These are phyloP conservation scores for Rhizopogon roseolus DNA, from an alignment of 768 basidiomycete species.

Conservation along the genomic window DNA sequence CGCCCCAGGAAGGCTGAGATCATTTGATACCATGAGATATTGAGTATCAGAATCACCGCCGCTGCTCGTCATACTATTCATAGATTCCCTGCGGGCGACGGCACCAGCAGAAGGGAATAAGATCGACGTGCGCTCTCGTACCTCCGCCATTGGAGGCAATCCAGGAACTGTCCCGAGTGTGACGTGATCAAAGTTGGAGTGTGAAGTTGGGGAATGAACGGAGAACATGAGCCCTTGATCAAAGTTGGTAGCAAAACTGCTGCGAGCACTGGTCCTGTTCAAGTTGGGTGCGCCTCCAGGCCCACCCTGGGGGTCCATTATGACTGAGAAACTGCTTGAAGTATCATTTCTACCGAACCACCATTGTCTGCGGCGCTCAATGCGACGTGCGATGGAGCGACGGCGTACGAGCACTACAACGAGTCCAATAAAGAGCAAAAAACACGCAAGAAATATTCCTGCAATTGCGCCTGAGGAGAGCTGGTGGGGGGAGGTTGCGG, in stretches of 20 bases:
- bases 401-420: constrained; percentile 42
- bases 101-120: constrained; percentile 19
- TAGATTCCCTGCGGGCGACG: constrained; percentile 30
- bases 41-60: constrained; percentile 34
- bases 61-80: constrained; percentile 35
- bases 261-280: constrained; percentile 36
- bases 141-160: constrained; percentile 52
- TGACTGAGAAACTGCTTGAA: not conserved
- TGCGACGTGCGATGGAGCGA: constrained; percentile 38
- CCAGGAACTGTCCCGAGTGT: constrained; percentile 25
- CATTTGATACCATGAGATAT: constrained; percentile 31
- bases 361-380: constrained; percentile 40
- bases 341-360: constrained; percentile 31
- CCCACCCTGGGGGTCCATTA: constrained; percentile 10
- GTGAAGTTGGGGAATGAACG: constrained; percentile 16
- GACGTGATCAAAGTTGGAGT: constrained; percentile 5
- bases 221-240: constrained; percentile 34
- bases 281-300: constrained; percentile 5
- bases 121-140: constrained; percentile 33
- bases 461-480: constrained; percentile 44
- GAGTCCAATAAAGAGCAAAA: constrained; percentile 27
- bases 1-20: constrained; percentile 20
- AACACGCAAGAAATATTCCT: constrained; percentile 33
- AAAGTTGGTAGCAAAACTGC: constrained; percentile 64
- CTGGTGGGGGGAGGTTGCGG: constrained; percentile 15